Evolutionary conservation across 169 alveolate genomes (phyloP).

Genomic region (Plasmodium sp.): DNA sequence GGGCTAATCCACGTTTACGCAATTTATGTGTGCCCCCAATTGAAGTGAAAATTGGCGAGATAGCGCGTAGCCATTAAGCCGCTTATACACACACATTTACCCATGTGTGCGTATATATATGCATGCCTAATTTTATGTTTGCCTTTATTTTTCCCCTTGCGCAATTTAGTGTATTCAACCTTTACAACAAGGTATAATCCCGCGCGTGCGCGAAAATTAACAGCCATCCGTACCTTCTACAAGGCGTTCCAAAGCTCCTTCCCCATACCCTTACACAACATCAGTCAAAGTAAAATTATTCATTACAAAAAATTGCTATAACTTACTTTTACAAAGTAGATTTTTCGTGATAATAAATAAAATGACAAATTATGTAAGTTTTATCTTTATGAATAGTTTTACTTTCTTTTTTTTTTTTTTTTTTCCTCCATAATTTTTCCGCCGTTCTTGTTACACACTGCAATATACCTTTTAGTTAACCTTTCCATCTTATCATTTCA

Average conservation of each 20-base stretch:
- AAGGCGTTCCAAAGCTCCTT: neutral
- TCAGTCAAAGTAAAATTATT: neutral
- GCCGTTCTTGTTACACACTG: neutral
- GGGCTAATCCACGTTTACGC: neutral
- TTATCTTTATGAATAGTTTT: neutral
- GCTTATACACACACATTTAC: neutral
- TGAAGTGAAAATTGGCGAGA: neutral
- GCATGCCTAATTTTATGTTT: neutral
- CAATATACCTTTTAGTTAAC: neutral
- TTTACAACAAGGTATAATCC: neutral
- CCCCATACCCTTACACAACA: neutral
- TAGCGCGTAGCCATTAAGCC: neutral
- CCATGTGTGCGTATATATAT: neutral
- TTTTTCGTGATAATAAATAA: neutral
- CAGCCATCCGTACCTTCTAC: neutral
- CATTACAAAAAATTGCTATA: neutral
- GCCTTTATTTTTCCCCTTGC: neutral
- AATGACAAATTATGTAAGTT: neutral
- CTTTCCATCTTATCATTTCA: neutral
- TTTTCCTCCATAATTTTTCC: constrained; percentile 1
- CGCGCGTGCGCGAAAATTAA: neutral
- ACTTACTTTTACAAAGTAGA: neutral
- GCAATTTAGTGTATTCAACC: neutral
- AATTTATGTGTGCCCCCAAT: neutral
- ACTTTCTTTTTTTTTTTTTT: neutral